Evolutionary conservation across 148 eudicot species (phyloP), one percentile per base, ranked within the genome.

Genomic region (Pouteria glomerata): DNA sequence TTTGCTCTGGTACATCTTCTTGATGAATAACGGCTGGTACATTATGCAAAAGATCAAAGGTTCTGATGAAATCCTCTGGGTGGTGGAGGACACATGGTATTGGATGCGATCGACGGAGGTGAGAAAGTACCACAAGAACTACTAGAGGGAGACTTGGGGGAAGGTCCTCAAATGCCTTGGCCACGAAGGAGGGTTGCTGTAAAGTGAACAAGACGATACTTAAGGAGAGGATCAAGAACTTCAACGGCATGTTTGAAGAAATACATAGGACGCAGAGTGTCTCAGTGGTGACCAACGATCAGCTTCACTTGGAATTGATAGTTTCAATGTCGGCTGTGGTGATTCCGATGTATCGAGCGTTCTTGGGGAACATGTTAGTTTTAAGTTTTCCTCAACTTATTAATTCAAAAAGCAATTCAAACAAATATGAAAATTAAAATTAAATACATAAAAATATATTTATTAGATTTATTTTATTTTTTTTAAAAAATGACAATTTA

Each of bases 1-100:
- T 0, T 80, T 96, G 0, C 76, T 93, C 50, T 70, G 88, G 0
- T 75, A 58, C 80, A 78, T 93, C 2, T 93, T 93, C 66, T 57
- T 93, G 62, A 93, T 93, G 98, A 93, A 93, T 77, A 93, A 93
- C 19, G 92, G 90, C 8, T 68, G 94, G 55, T 93, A 93, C 85
- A 86, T 90, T 29, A 57, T 84, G 33, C 92, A 90, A 62, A 90
- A 89, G 72, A 92, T 88, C 19, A 90, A 90, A 72, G 98, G 63
- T 0, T n/a, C n/a, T n/a, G 94, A 6, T 8, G 61, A 93, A 67
- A 85, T 90, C 37, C 83, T 83, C 63, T 76, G 80, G 45, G 71
- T 84, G 42, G 84, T 93, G 41, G 96, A 90, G 0, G 86, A 81
- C 69, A 75, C 67, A 12, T 90, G 76, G 82, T 73, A 85, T 27